These are phyloP conservation scores for Xerocomus nothofagi DNA, from an alignment of 1,284 basidiomycete genomes.

Conservation along the genomic window DNA sequence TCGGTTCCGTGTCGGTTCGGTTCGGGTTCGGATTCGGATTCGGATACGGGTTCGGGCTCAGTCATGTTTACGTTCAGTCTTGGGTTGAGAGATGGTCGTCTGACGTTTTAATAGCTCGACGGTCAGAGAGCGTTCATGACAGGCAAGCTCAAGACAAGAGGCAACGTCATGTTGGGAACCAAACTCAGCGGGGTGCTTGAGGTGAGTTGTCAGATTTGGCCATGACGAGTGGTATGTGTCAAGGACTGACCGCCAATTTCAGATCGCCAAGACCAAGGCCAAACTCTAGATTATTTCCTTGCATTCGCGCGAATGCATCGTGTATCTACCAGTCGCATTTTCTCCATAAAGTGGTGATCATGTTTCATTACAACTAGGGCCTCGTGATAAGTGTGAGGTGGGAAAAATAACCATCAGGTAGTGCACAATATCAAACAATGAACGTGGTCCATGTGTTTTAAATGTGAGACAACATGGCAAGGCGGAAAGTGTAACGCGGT, in stretches of 20 bases:
- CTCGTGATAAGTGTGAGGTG: slow-evolving; percentile 1
- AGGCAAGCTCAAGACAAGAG: slow-evolving; percentile 83
- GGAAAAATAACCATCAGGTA: not conserved
- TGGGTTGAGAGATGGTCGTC: not conserved
- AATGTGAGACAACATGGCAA: not conserved
- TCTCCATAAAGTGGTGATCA: slow-evolving; percentile 17
- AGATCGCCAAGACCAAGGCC: slow-evolving; percentile 41
- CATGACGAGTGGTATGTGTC: not conserved
- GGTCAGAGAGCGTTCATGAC: slow-evolving; percentile 96
- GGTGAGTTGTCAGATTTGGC: slow-evolving; percentile 42
- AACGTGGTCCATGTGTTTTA: slow-evolving; percentile 8
- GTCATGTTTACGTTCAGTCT: too few relatives aligned
- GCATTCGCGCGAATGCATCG: not conserved
- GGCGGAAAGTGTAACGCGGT: not conserved
- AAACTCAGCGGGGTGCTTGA: slow-evolving; percentile 84
- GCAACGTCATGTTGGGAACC: slow-evolving; percentile 87
- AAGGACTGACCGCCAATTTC: not conserved
- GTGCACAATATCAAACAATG: slow-evolving; percentile 7
- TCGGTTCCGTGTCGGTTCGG: too few relatives aligned
- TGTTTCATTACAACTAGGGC: slow-evolving; percentile 16
- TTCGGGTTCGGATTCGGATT: too few relatives aligned
- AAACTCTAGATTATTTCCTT: slow-evolving; percentile 31
- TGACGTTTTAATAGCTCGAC: slow-evolving; percentile 51
- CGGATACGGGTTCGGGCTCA: too few relatives aligned
- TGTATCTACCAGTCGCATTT: not conserved